Base-by-base conservation (phyloP, 257 asterid genomes). In the Orobanche coerulescens region DNA sequence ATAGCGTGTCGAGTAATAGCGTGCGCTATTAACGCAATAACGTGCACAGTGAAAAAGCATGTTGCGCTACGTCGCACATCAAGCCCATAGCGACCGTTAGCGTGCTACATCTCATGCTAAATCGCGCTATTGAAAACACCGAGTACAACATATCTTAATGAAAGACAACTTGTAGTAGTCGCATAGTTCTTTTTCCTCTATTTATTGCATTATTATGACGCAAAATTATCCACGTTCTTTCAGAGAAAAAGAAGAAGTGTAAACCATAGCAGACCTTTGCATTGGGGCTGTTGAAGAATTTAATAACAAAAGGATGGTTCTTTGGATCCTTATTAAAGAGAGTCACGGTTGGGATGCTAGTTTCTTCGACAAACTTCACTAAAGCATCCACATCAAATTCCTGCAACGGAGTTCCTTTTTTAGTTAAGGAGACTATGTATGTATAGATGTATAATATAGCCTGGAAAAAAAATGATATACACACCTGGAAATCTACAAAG, bases 341-440 rank as follows among this genome's bases (percentile, higher is more conserved):
- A 55, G 97, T 85, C 43, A 90, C 87, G 23, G 82, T 84, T 24
- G 97, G 96, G 64, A 46, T 73, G 74, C 95, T 83, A 54, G 82
- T 61, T 75, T 80, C 97, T 80, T 80, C 95, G 25, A 90, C 84
- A 25, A 79, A 76, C 60, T 87, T 87, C 74, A 66, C 91, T 50
- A 90, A 78, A 69, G 83, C 82, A 73, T 85, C 96, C 54, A 87
- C 85, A 74, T 83, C 79, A 68, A 90, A 90, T 47, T 83, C 96
- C 97, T 90, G 88, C 79, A 67, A 69, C 23, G 14, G 53, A 78
- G 14, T 49, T 26, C 34, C 23, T 26, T 40, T 61, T 62, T 26
- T 15, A 49, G 69, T 55, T 65, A 47, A 62, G 55, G 51, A 53
- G 63, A 54, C 13, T 47, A n/a, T n/a, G n/a, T n/a, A n/a, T n/a